phyloP scores from a whole-genome alignment of 305 asterid genomes.

The Fraxinus angustifolia region DNA sequence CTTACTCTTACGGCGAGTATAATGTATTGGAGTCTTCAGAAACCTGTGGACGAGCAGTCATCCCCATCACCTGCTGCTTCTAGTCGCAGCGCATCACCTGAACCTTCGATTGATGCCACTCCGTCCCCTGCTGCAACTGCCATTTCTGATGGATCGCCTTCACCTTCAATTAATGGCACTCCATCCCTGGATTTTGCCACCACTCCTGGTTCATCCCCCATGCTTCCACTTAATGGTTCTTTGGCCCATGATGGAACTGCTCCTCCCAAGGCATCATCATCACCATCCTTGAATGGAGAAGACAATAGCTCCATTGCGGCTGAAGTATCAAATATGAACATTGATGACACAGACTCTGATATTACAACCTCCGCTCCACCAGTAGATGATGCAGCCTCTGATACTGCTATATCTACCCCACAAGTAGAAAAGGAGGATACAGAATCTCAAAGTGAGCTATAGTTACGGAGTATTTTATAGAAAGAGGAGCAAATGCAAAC shows the following conservation, averaged over 20 bases:
- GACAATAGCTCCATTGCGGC: conserved; percentile 45
- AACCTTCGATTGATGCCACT: conserved; percentile 35
- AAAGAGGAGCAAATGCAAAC: conserved; percentile 1
- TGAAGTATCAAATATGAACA: conserved; percentile 40
- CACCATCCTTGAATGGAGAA: conserved; percentile 50
- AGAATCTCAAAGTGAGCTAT: conserved; percentile 21
- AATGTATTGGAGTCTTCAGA: conserved; percentile 96
- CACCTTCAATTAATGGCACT: conserved; percentile 38
- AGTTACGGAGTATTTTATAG: conserved; percentile 4
- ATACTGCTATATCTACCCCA: conserved; percentile 25
- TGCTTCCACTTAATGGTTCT: conserved; percentile 34
- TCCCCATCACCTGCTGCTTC: conserved; percentile 44
- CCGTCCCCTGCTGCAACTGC: conserved; percentile 34
- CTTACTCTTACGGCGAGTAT: conserved; percentile 86
- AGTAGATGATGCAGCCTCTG: conserved; percentile 38
- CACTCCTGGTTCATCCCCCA: conserved; percentile 34
- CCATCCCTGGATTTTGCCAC: conserved; percentile 27
- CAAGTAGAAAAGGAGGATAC: conserved; percentile 16
- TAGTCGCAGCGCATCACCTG: conserved; percentile 51
- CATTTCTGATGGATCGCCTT: conserved; percentile 33
- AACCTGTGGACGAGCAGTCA: conserved; percentile 65
- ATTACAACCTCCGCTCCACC: conserved; percentile 27
- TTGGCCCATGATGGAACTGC: conserved; percentile 30
- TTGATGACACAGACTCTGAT: conserved; percentile 45
- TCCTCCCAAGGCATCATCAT: conserved; percentile 41